phyloP scores from a whole-genome alignment of 352 stramenopile genomes.

The Peronospora belbahrii region DNA sequence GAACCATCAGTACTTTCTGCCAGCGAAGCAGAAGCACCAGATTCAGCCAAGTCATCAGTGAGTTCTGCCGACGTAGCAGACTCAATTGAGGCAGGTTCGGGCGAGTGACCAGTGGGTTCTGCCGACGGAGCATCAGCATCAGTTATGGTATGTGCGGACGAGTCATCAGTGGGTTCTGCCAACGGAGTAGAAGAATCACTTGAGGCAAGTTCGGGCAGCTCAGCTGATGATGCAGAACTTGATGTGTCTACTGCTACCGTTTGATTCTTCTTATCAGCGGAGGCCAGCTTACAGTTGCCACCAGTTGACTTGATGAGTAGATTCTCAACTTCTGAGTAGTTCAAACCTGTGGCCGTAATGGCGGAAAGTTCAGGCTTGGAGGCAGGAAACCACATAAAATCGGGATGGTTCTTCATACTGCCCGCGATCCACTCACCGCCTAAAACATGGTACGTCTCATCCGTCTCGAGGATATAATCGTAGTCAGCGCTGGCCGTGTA shows the following conservation, averaged over 20 bases:
- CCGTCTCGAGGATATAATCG: constrained; percentile 61
- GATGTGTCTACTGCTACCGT: too few species aligned
- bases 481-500: constrained; percentile 54
- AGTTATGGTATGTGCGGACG: too few species aligned
- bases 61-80: too few species aligned
- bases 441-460: constrained; percentile 54
- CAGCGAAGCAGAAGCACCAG: too few species aligned
- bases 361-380: constrained; percentile 29
- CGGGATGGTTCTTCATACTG: constrained; percentile 47
- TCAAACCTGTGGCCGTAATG: constrained; percentile 35
- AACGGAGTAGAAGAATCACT: too few species aligned
- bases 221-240: not conserved
- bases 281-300: constrained; percentile 12
- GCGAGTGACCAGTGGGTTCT: too few species aligned
- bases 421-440: constrained; percentile 58
- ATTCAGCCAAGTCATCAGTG: too few species aligned
- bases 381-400: constrained; percentile 68
- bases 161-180: too few species aligned
- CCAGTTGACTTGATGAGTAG: constrained; percentile 32
- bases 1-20: too few species aligned
- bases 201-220: too few species aligned
- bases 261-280: not conserved
- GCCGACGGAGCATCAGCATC: too few species aligned
- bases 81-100: too few species aligned
- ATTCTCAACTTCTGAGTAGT: constrained; percentile 42